A percentile compares a stretch with the other conserved stretches of the same genome.
phyloP scores from a whole-genome alignment of 1,284 basidiomycete species.

The Hypsizygus ulmarius region DNA sequence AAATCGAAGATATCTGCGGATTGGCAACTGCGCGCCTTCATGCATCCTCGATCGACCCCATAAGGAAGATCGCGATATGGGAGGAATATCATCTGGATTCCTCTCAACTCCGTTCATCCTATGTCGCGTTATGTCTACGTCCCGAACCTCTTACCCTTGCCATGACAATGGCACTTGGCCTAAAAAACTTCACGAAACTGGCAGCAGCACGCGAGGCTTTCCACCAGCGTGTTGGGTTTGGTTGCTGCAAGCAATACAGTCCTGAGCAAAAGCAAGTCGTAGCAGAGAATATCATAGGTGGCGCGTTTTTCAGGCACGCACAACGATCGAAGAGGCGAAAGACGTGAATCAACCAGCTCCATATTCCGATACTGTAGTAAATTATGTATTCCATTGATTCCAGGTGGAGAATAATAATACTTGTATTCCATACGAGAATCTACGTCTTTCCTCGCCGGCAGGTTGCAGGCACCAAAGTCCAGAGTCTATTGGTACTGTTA shows the following conservation, averaged over 20 bases:
- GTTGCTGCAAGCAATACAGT: conserved; percentile 14
- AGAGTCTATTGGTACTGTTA: too few species aligned
- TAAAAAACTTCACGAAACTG: conserved; percentile 31
- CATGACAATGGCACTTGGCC: conserved; percentile 31
- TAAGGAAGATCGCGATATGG: conserved; percentile 38
- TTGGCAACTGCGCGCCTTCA: conserved; percentile 28
- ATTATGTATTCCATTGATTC: too few species aligned
- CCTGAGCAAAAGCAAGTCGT: conserved; percentile 25
- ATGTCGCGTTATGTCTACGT: conserved; percentile 33
- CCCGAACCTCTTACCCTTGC: conserved; percentile 30
- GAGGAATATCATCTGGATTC: conserved; percentile 34
- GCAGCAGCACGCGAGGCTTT: conserved; percentile 31
- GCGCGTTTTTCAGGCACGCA: conserved; percentile 19
- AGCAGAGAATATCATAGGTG: conserved; percentile 26
- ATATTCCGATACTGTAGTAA: too few species aligned
- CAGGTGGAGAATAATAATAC: too few species aligned
- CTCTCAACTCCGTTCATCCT: conserved; percentile 32
- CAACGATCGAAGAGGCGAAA: not conserved
- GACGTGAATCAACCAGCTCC: too few species aligned
- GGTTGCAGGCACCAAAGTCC: too few species aligned
- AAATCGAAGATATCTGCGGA: conserved; percentile 24
- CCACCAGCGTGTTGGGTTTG: conserved; percentile 25
- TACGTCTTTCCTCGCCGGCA: too few species aligned
- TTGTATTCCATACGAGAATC: too few species aligned
- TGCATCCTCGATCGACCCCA: conserved; percentile 30